Conservation (phyloP, 352 stramenopile genomes). For the Phytophthora colocasiae region DNA sequence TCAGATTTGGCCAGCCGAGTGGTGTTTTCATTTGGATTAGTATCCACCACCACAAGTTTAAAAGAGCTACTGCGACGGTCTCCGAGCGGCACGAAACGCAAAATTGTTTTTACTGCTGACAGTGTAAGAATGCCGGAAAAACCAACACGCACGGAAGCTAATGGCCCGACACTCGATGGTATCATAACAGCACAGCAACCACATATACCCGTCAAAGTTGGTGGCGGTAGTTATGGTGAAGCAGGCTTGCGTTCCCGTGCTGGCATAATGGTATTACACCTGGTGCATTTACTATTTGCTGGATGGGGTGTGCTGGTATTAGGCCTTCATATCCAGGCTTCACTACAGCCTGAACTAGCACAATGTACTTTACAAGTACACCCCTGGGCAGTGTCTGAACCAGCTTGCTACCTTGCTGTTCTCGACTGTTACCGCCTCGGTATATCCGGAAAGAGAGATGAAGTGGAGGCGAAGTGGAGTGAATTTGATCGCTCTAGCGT, state of each 20-base stretch:
- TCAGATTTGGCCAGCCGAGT: conserved; percentile 18
- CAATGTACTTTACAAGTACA: conserved; percentile 34
- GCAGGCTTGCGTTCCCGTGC: neutral
- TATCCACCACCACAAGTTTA: conserved; percentile 20
- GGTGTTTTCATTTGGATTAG: conserved; percentile 25
- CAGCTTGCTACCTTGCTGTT: conserved; percentile 40
- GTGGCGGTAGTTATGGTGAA: neutral
- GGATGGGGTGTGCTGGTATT: conserved; percentile 8
- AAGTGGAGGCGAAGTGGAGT: conserved; percentile 25
- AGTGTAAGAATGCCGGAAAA: no score
- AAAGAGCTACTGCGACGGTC: conserved; percentile 19
- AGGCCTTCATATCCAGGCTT: conserved; percentile 28
- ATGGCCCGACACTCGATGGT: no score
- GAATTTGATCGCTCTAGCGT: conserved; percentile 27
- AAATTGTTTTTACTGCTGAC: no score
- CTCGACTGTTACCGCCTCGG: conserved; percentile 36
- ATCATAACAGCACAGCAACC: neutral
- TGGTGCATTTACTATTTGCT: neutral
- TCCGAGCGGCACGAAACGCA: no score
- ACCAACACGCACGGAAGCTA: no score
- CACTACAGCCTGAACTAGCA: conserved; percentile 10
- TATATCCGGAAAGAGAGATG: conserved; percentile 23
- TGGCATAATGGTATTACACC: neutral
- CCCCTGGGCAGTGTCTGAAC: conserved; percentile 35
- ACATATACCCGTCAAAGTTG: conserved; percentile 4